These are phyloP conservation scores for Aspergillus fructus DNA, from an alignment of 2,329 filamentous ascomycete species.

Conservation along the genomic window DNA sequence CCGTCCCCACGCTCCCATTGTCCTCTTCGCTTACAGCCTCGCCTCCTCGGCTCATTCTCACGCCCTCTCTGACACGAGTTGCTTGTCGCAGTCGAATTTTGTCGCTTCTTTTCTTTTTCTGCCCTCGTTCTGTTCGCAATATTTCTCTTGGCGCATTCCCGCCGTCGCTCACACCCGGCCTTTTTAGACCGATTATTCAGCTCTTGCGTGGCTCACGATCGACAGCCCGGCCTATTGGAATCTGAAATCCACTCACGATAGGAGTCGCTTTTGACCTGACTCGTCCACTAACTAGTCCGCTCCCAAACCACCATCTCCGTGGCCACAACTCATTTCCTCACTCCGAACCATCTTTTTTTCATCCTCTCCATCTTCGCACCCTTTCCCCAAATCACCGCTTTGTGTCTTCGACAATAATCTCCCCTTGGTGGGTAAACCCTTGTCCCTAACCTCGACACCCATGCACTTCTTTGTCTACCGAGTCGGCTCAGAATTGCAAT, in stretches of 20 bases:
- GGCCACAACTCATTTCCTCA: conserved; percentile 14
- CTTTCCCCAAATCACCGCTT: background rate
- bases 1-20: conserved; percentile 10
- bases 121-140: conserved; percentile 1
- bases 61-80: background rate
- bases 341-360: background rate
- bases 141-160: background rate
- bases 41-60: conserved; percentile 14
- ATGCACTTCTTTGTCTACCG: background rate
- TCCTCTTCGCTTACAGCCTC: conserved; percentile 23
- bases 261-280: conserved; percentile 18
- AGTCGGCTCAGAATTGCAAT: background rate
- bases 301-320: conserved; percentile 20
- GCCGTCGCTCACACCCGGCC: conserved; percentile 16
- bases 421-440: background rate
- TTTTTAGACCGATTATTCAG: conserved; percentile 17
- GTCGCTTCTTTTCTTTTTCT: background rate
- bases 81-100: background rate
- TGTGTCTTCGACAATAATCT: background rate
- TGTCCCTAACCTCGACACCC: background rate
- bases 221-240: conserved; percentile 17
- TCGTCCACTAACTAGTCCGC: conserved; percentile 20
- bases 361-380: background rate
- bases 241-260: conserved; percentile 21
- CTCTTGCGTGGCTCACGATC: conserved; percentile 17